Evolutionary conservation across 2,329 filamentous ascomycete species (phyloP), one percentile per base, ranked within the genome.

Genomic region (Exophiala aquamarina): DNA sequence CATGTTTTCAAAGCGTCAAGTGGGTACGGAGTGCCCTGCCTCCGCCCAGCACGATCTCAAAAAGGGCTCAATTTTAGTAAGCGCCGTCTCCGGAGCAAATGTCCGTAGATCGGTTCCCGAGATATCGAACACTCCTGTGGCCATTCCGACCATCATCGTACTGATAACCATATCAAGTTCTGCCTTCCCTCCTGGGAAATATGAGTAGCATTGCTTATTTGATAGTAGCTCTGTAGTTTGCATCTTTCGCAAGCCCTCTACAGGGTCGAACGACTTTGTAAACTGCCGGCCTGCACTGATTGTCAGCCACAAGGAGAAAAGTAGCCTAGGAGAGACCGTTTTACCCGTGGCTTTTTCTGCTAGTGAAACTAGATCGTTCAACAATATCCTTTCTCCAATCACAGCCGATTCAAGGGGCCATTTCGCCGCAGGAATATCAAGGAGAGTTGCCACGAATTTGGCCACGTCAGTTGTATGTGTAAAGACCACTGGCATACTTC

Each of bases 391-490:
- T n/a, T 23, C 31, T 3, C 23, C 31, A n/a, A 21, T 21, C 3
- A 39, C 31, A 13, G 34, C 18, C 3, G 18, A 39, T 17, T 19
- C 34, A 17, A 14, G 32, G 23, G 42, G 42, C 42, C 42, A 44
- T 20, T 26, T 13, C 7, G 9, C 28, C n/a, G 28, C 28, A 31
- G 31, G 15, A 18, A 44, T 9, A 15, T 39, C 34, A 19, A 44
- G 33, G 6, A 23, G n/a, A 3, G 13, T 10, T 3, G 31, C 42
- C n/a, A 50, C 44, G 26, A 31, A 35, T 21, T 18, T 33, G 5
- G 33, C 47, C 4, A 43, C 44, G 35, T 50, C 47, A 15, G n/a
- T 49, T 3, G 47, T 49, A 20, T 41, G 21, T 14, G 47, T 50
- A 13, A 40, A 18, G 11, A 21, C 23, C n/a, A 49, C 21, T 14